phyloP scores from a whole-genome alignment of 768 basidiomycete species.

The Lactarius pseudohatsudake region DNA sequence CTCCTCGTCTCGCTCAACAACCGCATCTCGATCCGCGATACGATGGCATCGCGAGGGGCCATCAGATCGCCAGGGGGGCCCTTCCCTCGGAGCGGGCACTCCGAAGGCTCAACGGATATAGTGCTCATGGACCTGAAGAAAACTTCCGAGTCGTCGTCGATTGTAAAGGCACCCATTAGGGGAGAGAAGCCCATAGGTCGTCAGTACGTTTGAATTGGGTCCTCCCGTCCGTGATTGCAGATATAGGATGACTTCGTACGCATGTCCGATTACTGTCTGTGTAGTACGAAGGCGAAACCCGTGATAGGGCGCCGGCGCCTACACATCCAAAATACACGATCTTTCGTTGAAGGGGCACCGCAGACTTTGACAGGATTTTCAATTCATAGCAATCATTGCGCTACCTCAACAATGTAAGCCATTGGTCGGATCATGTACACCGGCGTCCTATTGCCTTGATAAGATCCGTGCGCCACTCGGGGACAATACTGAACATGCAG shows the following conservation, averaged over 20 bases:
- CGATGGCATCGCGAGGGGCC: background rate
- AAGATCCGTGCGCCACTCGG: no score
- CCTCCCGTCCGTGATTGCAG: background rate
- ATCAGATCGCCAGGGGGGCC: background rate
- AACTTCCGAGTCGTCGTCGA: background rate
- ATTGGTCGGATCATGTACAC: no score
- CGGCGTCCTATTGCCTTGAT: no score
- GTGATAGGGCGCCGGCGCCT: no score
- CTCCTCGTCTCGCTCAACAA: conserved; percentile 33
- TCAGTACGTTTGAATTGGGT: background rate
- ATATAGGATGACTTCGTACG: background rate
- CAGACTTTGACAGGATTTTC: no score
- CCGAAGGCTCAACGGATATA: background rate
- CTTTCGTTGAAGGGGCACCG: background rate
- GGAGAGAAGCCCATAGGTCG: background rate
- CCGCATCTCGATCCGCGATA: background rate
- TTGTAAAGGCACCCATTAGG: background rate
- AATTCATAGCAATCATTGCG: no score
- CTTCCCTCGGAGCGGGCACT: background rate
- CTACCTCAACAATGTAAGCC: no score
- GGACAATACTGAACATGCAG: no score
- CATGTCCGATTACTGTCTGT: background rate
- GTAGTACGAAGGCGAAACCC: no score
- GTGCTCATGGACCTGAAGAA: background rate
- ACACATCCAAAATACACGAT: background rate